Evolutionary conservation across 2,329 filamentous ascomycete genomes (phyloP).

Genomic region (Chrysosporium keratinophilum): DNA sequence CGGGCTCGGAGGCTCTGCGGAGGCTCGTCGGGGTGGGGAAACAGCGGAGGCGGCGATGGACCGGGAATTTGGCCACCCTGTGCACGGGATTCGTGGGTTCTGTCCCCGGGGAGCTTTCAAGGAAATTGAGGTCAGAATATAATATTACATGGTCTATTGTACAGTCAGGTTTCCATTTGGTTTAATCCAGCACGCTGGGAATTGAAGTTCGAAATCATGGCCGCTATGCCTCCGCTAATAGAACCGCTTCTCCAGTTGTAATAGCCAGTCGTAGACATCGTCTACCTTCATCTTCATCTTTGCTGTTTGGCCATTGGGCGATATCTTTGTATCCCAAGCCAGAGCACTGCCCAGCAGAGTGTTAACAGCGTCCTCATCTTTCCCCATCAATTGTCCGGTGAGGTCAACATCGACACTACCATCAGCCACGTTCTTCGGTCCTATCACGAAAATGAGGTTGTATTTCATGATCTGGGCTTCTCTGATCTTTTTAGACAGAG

Average conservation of each 20-base stretch:
- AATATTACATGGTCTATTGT: background rate
- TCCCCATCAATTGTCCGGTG: constrained; percentile 35
- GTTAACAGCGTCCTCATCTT: constrained; percentile 24
- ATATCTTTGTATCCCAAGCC: constrained; percentile 12
- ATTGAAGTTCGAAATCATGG: background rate
- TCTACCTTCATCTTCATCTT: constrained; percentile 29
- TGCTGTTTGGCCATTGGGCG: constrained; percentile 12
- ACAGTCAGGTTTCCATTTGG: background rate
- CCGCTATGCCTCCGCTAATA: constrained; percentile 19
- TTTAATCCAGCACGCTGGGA: no score
- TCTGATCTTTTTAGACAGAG: constrained; percentile 57
- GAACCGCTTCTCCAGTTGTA: constrained; percentile 31
- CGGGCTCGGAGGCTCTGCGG: no score
- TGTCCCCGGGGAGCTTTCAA: background rate
- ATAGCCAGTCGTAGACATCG: constrained; percentile 29
- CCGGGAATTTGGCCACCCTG: no score
- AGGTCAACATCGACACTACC: constrained; percentile 43
- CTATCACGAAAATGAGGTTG: constrained; percentile 62
- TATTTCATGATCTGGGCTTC: constrained; percentile 65
- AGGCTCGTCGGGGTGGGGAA: no score
- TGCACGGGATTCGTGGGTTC: no score
- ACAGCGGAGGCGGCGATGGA: no score
- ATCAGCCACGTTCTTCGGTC: constrained; percentile 52
- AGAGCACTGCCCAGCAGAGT: constrained; percentile 21
- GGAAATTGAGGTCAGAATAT: background rate